Conservation (phyloP, 805 yeast genomes). For the Ogataea saltuana region DNA sequence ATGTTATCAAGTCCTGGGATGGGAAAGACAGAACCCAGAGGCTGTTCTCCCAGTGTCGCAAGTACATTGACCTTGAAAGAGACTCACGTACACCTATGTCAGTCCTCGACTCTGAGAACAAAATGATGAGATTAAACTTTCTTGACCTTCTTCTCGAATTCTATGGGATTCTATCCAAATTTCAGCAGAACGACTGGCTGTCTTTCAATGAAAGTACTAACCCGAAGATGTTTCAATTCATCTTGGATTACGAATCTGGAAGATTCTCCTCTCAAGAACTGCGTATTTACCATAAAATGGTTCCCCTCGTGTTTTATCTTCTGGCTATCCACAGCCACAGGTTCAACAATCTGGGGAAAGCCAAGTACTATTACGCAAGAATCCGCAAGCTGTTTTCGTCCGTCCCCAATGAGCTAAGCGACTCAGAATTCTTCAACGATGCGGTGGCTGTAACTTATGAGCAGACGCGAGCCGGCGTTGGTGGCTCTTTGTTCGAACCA, state of each 20-base stretch:
- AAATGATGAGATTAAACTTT: constrained; percentile 33
- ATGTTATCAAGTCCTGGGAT: constrained; percentile 39
- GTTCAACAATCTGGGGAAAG: constrained; percentile 37
- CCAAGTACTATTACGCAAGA: constrained; percentile 42
- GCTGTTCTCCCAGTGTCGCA: constrained; percentile 40
- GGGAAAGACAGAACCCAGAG: constrained; percentile 38
- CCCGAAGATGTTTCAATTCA: constrained; percentile 31
- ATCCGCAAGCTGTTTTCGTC: constrained; percentile 32
- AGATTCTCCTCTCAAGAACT: constrained; percentile 42
- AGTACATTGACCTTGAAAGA: constrained; percentile 35
- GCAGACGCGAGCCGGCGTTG: constrained; percentile 28
- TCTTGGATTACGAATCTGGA: constrained; percentile 39
- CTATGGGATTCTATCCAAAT: constrained; percentile 41
- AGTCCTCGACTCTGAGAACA: constrained; percentile 27
- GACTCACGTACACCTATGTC: constrained; percentile 16
- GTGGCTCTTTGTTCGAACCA: constrained; percentile 25
- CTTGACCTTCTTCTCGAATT: constrained; percentile 34
- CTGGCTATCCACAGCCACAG: constrained; percentile 43
- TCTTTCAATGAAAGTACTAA: constrained; percentile 7
- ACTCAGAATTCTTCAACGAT: constrained; percentile 27
- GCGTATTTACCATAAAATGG: constrained; percentile 36
- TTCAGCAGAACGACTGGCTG: constrained; percentile 25
- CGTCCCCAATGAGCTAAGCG: constrained; percentile 20
- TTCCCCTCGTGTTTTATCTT: constrained; percentile 42
- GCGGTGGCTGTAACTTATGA: constrained; percentile 22